Base-by-base conservation (phyloP, 2,329 filamentous ascomycete genomes). In the Claviceps sp. region DNA sequence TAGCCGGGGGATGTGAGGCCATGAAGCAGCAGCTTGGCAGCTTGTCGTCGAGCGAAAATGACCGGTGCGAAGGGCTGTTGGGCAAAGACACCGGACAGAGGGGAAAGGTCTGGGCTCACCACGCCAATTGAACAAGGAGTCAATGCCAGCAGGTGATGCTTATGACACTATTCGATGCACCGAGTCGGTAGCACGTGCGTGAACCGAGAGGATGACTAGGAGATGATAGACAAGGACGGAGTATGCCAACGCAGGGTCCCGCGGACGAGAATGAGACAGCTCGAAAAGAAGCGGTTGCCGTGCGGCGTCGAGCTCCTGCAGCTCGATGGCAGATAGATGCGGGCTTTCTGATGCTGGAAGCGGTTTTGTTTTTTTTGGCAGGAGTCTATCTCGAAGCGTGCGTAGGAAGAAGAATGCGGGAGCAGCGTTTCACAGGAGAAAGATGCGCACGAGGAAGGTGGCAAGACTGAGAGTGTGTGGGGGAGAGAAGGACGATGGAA, bases 171-270 rank as follows among this genome's bases (percentile, higher is more conserved):
- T 37, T 26, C 20, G 22, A 42, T 22, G 48, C 7, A 43, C 41
- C 8, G 11, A 26, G 40, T 34, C 5, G 48, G 30, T 3, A 30
- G 26, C 26, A 30, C 26, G 26, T 30, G 26, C 22, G 40, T 34
- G 40, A 43, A 41, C 30, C 14, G 48, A 34, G 20, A 20, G 34
- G 14, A 26, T 40, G 41, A 44, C 13, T 18, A 50, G 24, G 48
- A 38, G 41, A 44, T 14, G 14, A 50, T 40, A 11, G 34, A 49
- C 2, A 46, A 47, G 22, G 45, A 54, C 45, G 49, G 52, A 46
- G 48, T 46, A 41, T 48, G 45, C 49, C 26, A 49, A 24, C 20
- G n/a, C 5, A 49, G 36, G 14, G 47, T 37, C 11, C 11, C 18
- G 47, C 42, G 47, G 47, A 49, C 16, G 44, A 34, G 26, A 37